Evolutionary conservation across 2,329 filamentous ascomycete species (phyloP), one percentile per base, ranked within the genome.

Genomic region (Tolypocladium tropicale): DNA sequence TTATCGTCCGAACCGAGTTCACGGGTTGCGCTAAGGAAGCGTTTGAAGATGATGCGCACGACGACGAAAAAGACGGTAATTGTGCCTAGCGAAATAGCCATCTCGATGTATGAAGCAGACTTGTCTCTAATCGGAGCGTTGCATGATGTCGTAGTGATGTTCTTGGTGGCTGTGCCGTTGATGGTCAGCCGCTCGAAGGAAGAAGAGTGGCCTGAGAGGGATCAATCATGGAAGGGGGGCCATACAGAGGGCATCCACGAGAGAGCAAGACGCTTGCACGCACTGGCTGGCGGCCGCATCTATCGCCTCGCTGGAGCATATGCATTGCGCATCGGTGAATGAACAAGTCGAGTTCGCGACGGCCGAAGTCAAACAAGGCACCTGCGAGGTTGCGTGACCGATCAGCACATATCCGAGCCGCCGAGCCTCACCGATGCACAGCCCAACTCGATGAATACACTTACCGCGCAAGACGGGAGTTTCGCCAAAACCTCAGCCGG

Each of bases 31-130:
- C 64, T 61, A n/a, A 72, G 67, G 23, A 74, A 64, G n/a, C 70
- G 60, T 37, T 65, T 69, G 49, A 66, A 68, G 2, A 62, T 56
- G 6, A 76, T 65, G n/a, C 76, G 75, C 14, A 70, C 55, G 4
- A 67, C 57, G 18, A 76, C 64, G 49, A 73, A 67, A 43, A 68
- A 60, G 21, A 69, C 60, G 0, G 59, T 34, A 10, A 55, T 16
- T 10, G 23, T 14, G 18, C 55, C 53, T 1, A 57, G n/a, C 3
- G 30, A 23, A 28, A 57, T n/a, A 4, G 14, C 32, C 12, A 30
- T 54, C 21, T 43, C 28, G 28, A 36, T 48, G 18, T 46, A 54
- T 14, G 36, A 18, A 2, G 21, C 46, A 3, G 48, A 16, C 16
- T 36, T 21, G 25, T 57, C 53, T 39, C 48, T 46, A 2, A 52